These are phyloP conservation scores for Syncephalastrum sp. DNA, from an alignment of 371 early-diverging fungal genomes.

Conservation along the genomic window DNA sequence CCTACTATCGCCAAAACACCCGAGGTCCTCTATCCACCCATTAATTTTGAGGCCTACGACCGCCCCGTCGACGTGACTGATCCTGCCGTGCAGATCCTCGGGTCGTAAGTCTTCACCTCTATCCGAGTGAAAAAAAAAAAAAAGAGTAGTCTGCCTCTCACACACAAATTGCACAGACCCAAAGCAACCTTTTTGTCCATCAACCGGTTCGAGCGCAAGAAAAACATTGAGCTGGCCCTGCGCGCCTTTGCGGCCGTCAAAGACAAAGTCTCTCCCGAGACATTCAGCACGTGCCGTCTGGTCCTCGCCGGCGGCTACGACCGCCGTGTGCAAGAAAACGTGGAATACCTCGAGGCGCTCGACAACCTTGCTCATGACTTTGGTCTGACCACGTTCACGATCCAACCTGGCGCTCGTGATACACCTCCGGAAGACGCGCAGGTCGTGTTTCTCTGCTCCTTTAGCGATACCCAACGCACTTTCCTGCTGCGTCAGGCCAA, in stretches of 20 bases:
- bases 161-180: slow-evolving; percentile 16
- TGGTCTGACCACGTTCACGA: slow-evolving; percentile 43
- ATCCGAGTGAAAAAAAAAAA: background rate
- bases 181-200: slow-evolving; percentile 67
- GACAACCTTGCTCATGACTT: slow-evolving; percentile 51
- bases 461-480: slow-evolving; percentile 78
- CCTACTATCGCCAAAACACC: slow-evolving; percentile 57
- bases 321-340: slow-evolving; percentile 79
- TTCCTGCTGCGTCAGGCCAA: slow-evolving; percentile 65
- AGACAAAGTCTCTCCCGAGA: slow-evolving; percentile 15
- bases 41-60: slow-evolving; percentile 74
- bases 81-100: slow-evolving; percentile 53
- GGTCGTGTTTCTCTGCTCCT: slow-evolving; percentile 87
- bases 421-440: slow-evolving; percentile 50
- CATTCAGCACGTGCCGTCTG: slow-evolving; percentile 52
- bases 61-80: slow-evolving; percentile 52
- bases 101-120: slow-evolving; percentile 37
- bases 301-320: slow-evolving; percentile 89
- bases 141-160: background rate
- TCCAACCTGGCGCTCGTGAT: slow-evolving; percentile 29
- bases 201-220: slow-evolving; percentile 95
- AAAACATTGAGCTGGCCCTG: slow-evolving; percentile 85
- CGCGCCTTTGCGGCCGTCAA: slow-evolving; percentile 66
- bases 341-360: slow-evolving; percentile 77
- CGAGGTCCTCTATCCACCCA: slow-evolving; percentile 84